Evolutionary conservation across 306 rosid genomes (phyloP).

Genomic region (Casuarina glauca): DNA sequence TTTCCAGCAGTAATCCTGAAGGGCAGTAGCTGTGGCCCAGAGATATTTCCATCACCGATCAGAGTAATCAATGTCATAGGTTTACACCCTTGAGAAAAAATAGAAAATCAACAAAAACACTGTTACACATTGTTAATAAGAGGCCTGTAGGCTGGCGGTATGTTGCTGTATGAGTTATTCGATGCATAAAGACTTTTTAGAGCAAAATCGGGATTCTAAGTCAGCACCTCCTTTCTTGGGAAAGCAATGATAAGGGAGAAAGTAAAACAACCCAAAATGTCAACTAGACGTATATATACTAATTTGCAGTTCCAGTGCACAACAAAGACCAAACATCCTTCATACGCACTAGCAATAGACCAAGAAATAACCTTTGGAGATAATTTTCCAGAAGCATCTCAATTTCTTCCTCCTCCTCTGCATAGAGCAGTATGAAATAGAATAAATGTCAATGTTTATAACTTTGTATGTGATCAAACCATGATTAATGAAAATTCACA

Average conservation of each 20-base stretch:
- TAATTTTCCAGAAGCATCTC: constrained; percentile 99
- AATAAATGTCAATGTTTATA: constrained; percentile 12
- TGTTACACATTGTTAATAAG: background rate
- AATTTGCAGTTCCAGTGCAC: background rate
- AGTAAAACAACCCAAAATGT: background rate
- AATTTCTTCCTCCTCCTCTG: constrained; percentile 98
- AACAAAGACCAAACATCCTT: background rate
- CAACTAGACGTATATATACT: background rate
- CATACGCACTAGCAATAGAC: background rate
- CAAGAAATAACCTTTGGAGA: constrained; percentile 77
- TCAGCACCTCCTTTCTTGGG: background rate
- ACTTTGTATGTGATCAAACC: constrained; percentile 13
- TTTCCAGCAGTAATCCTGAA: background rate
- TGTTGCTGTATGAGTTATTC: background rate
- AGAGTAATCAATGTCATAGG: background rate
- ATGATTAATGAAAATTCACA: constrained; percentile 13
- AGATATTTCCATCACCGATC: background rate
- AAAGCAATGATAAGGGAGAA: background rate
- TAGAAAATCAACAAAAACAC: background rate
- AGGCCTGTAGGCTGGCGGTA: background rate
- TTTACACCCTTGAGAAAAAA: background rate
- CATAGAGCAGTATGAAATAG: constrained; percentile 34
- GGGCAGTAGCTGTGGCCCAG: background rate
- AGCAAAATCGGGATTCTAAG: background rate
- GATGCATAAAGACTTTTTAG: background rate